These are phyloP conservation scores for Bauhinia variegata DNA, from an alignment of 306 rosid genomes.

Conservation along the genomic window DNA sequence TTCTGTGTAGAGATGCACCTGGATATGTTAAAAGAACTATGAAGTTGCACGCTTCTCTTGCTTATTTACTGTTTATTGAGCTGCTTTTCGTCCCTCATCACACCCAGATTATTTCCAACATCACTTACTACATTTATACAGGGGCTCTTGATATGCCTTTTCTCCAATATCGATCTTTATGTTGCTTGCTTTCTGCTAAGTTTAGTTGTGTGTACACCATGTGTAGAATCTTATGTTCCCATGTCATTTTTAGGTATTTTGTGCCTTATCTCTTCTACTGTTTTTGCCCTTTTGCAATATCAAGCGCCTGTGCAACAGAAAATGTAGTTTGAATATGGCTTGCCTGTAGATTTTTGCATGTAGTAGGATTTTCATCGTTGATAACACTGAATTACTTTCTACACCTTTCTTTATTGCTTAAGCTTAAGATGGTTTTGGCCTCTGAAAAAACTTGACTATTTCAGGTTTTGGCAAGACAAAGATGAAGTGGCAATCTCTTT, in stretches of 20 bases:
- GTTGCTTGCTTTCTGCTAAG: too few relatives aligned
- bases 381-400: constrained; percentile 24
- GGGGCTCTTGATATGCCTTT: too few relatives aligned
- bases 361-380: constrained; percentile 21
- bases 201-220: too few relatives aligned
- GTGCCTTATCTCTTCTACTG: background rate
- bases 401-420: constrained; percentile 24
- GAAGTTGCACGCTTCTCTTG: too few relatives aligned
- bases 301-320: background rate
- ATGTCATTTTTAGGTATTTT: constrained; percentile 1
- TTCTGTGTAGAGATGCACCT: too few relatives aligned
- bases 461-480: constrained; percentile 61
- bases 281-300: background rate
- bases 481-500: constrained; percentile 38
- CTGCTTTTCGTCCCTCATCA: too few relatives aligned
- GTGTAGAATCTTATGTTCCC: too few relatives aligned
- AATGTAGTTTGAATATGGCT: background rate
- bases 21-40: too few relatives aligned
- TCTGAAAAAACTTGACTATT: constrained; percentile 43
- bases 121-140: too few relatives aligned
- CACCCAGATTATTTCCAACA: too few relatives aligned
- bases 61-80: too few relatives aligned
- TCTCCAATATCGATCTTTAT: too few relatives aligned
- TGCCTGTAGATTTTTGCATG: background rate
- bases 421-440: constrained; percentile 28